phyloP scores from a whole-genome alignment of 1,284 basidiomycete genomes.

The Rhodotorula sp. region DNA sequence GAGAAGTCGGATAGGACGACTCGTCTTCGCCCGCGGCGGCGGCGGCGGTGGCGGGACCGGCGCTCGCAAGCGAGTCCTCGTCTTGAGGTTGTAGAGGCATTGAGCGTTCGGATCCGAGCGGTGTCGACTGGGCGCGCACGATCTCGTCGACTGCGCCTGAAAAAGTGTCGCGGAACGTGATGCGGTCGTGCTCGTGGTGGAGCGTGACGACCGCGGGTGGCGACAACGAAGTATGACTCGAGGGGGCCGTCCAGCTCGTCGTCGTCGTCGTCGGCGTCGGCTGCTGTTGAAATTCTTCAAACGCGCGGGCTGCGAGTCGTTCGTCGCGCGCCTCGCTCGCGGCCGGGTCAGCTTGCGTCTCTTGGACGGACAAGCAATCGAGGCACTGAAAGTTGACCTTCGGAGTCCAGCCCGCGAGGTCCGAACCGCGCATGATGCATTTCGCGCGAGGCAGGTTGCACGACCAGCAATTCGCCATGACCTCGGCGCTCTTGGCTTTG shows the following conservation, averaged over 20 bases:
- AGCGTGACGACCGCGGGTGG: background rate
- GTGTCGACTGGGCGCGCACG: slow-evolving; percentile 1
- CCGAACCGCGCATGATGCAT: slow-evolving; percentile 17
- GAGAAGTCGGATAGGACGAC: background rate
- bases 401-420: slow-evolving; percentile 21
- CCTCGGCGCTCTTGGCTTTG: slow-evolving; percentile 11
- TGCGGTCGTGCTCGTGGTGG: slow-evolving; percentile 6
- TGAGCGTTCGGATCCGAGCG: background rate
- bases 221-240: too few species aligned
- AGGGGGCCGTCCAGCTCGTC: background rate
- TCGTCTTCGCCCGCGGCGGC: background rate
- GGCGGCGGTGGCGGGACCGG: background rate
- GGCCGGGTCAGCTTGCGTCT: background rate
- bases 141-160: slow-evolving; percentile 19
- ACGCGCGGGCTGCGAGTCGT: slow-evolving; percentile 7
- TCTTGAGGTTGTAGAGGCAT: background rate
- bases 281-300: slow-evolving; percentile 1
- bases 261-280: background rate
- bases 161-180: slow-evolving; percentile 19
- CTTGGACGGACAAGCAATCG: slow-evolving; percentile 10
- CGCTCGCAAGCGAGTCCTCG: too few species aligned
- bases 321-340: slow-evolving; percentile 3
- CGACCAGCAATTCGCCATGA: slow-evolving; percentile 9
- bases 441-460: slow-evolving; percentile 11
- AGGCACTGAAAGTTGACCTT: slow-evolving; percentile 20